Evolutionary conservation across 768 basidiomycete species (phyloP).

Genomic region (Termitomyces sp.): DNA sequence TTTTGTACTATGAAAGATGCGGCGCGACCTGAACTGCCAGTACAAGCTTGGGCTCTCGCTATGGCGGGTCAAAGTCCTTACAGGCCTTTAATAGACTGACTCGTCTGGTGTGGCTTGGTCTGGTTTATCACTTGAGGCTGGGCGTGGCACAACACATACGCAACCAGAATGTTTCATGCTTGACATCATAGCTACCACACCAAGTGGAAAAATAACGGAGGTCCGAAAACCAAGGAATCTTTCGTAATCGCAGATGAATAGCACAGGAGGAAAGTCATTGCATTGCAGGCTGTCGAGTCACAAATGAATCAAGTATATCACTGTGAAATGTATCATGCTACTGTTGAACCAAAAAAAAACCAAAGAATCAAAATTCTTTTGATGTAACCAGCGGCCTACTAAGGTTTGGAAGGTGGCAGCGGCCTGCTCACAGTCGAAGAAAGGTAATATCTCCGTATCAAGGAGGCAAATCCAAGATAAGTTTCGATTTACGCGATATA

Average conservation of each 20-base stretch:
- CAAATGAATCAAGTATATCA: no score
- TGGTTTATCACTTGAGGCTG: not conserved
- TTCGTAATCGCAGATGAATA: not conserved
- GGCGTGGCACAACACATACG: not conserved
- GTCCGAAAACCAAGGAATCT: constrained; percentile 36
- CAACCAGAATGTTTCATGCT: not conserved
- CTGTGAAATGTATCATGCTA: no score
- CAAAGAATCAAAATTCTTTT: no score
- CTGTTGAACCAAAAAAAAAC: not conserved
- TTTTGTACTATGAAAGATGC: not conserved
- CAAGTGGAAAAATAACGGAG: constrained; percentile 42
- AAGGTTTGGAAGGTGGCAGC: not conserved
- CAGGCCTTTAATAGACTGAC: not conserved
- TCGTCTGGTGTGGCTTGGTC: not conserved
- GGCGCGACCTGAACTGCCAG: not conserved
- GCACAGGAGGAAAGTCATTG: not conserved
- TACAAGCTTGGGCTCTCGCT: not conserved
- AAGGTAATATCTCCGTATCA: not conserved
- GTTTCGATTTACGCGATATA: not conserved
- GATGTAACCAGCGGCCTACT: not conserved
- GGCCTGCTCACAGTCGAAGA: not conserved
- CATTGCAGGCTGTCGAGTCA: no score
- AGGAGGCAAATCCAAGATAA: not conserved
- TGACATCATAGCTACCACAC: constrained; percentile 12
- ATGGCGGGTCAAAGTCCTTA: not conserved